A percentile compares a stretch with the other conserved stretches of the same genome.
These are phyloP conservation scores for Quercus alba DNA, from an alignment of 306 rosid species.

Conservation along the genomic window DNA sequence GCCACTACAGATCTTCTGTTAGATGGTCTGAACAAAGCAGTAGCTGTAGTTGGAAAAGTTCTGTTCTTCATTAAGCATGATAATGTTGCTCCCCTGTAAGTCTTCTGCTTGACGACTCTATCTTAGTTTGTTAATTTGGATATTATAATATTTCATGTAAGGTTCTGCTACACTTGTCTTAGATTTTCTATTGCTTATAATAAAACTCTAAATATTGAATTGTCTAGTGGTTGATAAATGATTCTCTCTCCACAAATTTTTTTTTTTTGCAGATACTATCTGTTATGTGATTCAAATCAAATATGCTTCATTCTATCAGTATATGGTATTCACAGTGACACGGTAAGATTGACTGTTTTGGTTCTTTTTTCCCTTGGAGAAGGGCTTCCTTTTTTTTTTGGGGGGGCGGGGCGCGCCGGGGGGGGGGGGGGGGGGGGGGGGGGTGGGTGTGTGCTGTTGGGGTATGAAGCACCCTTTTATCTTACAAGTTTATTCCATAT, in stretches of 20 bases:
- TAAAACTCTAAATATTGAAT: not conserved
- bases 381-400: too few relatives aligned
- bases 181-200: not conserved
- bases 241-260: not conserved
- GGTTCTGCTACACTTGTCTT: not conserved
- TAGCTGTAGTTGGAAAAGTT: conserved; percentile 76
- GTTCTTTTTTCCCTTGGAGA: too few relatives aligned
- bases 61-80: conserved; percentile 73
- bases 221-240: not conserved
- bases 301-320: too few relatives aligned
- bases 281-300: too few relatives aligned
- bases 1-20: conserved; percentile 51
- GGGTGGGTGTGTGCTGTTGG: not conserved
- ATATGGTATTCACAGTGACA: too few relatives aligned
- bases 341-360: too few relatives aligned
- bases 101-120: conserved; percentile 20
- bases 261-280: too few relatives aligned
- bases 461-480: not conserved
- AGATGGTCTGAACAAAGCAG: conserved; percentile 79
- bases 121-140: conserved; percentile 12
- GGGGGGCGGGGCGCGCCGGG: too few relatives aligned
- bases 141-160: not conserved
- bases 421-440: not conserved
- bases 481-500: not conserved
- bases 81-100: conserved; percentile 75